phyloP scores from a whole-genome alignment of 176 grass and related monocot genomes.

The Saccharum spontaneum region DNA sequence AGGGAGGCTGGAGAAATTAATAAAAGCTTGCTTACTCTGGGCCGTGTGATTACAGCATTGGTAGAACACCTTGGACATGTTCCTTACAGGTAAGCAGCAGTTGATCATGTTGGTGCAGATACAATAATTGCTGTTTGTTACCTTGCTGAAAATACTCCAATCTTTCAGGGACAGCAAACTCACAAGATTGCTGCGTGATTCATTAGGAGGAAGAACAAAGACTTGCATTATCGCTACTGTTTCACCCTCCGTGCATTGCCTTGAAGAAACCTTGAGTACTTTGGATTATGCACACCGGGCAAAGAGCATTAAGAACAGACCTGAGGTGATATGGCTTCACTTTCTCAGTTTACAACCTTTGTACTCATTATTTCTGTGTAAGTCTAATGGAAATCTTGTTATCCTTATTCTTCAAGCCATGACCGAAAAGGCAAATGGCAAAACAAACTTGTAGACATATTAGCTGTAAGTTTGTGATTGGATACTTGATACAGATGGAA shows the following conservation, averaged over 20 bases:
- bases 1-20: constrained; percentile 99
- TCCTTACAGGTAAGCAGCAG: constrained; percentile 77
- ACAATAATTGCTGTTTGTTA: constrained; percentile 9
- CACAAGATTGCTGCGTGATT: constrained; percentile 90
- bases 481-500: background rate
- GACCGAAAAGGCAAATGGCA: background rate
- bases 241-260: constrained; percentile 93
- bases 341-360: constrained; percentile 11
- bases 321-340: constrained; percentile 58
- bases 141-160: constrained; percentile 22
- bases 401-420: background rate
- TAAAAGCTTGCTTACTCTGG: constrained; percentile 98
- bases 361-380: background rate
- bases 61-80: constrained; percentile 97
- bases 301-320: constrained; percentile 97
- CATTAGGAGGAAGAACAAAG: constrained; percentile 94
- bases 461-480: background rate
- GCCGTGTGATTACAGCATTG: constrained; percentile 92
- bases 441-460: background rate
- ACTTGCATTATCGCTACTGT: constrained; percentile 99
- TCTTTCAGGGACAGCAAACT: constrained; percentile 94
- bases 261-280: constrained; percentile 97
- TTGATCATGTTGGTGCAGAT: constrained; percentile 5
- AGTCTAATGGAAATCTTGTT: background rate
- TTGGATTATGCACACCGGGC: constrained; percentile 95